Base-by-base conservation (phyloP, 2,329 filamentous ascomycete species). In the Arthrobotrys conoides region DNA sequence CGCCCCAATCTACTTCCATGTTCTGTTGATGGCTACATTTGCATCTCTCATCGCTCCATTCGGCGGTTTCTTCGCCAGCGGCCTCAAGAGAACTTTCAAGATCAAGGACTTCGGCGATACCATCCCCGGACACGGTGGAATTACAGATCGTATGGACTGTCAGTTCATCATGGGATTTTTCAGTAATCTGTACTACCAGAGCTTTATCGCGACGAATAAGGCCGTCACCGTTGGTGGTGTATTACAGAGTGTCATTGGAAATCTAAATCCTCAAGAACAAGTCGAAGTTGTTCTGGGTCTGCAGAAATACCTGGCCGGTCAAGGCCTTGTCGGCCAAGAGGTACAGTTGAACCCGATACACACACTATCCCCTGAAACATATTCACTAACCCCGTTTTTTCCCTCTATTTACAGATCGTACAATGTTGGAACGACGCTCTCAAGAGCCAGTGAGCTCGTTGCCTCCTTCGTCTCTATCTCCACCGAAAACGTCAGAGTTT, bases 81-180 rank as follows among this genome's bases (percentile, higher is more conserved):
- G 96, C 0, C 89, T 99, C 73, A 99, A 99, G 89, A 93, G 96
- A 33, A 97, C 95, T 3, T 99, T 99, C 87, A 98, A 99, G 87
- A 96, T 99, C 88, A 99, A 99, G 88, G 96, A 99, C 86, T 99
- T 99, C 86, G 96, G 96, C 81, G 93, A 99, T 85, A 97, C 94
- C 0, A 99, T 99, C 82, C 96, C 96, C 0, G 96, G 96, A 22
- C 96, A 99, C 83, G 96, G 96, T 79, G 96, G 96, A 82, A 98
- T 99, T 86, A 99, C 96, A 22, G 96, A 99, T 84, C 92, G 96
- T 80, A 98, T 99, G 95, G 96, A 99, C 84, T 99, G 96, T 85
- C 96, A 99, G 84, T 99, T 99, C 86, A 98, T 98, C 87, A 99
- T 99, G 96, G 96, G 96, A 8, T 96, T 97, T 85, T 98, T 99